Conservation (phyloP, 2,329 filamentous ascomycete genomes). For the Diaporthe capsici region DNA sequence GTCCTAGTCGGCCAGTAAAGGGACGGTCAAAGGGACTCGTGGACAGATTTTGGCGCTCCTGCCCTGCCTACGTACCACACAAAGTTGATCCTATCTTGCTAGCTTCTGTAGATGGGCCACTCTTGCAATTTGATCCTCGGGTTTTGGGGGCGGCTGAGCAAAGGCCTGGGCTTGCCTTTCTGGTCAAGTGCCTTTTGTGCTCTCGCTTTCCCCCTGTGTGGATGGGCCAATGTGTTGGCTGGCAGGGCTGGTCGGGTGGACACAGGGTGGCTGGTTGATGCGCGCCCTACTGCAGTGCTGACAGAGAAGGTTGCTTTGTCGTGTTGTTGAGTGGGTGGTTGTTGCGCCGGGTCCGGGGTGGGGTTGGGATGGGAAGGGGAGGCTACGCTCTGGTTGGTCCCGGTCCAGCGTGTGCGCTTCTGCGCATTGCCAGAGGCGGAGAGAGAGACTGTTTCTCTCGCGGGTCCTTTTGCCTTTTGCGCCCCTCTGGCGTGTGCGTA, state of each 20-base stretch:
- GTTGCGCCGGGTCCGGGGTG: constrained; percentile 13
- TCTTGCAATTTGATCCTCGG: background rate
- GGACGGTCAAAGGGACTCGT: background rate
- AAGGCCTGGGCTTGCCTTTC: background rate
- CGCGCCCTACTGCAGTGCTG: constrained; percentile 31
- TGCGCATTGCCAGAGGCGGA: background rate
- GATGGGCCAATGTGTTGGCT: background rate
- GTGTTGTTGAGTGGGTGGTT: background rate
- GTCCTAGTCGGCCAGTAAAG: constrained; percentile 1
- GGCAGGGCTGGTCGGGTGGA: background rate
- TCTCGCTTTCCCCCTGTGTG: background rate
- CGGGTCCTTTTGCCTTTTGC: background rate
- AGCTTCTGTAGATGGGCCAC: background rate
- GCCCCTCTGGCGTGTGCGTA: background rate
- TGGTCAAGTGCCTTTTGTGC: background rate
- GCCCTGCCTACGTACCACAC: background rate
- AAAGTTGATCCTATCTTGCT: constrained; percentile 5
- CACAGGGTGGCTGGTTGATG: constrained; percentile 18
- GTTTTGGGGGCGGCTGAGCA: background rate
- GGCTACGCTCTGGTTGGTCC: background rate
- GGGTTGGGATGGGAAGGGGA: no score
- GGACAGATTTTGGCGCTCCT: background rate
- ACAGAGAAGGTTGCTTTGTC: background rate
- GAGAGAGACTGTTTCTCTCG: background rate
- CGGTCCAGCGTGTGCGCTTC: constrained; percentile 7